Percentiles rank a stretch among this genome's conserved stretches.
Evolutionary conservation across 306 rosid genomes (phyloP).

Genomic region (Trifolium dubium): DNA sequence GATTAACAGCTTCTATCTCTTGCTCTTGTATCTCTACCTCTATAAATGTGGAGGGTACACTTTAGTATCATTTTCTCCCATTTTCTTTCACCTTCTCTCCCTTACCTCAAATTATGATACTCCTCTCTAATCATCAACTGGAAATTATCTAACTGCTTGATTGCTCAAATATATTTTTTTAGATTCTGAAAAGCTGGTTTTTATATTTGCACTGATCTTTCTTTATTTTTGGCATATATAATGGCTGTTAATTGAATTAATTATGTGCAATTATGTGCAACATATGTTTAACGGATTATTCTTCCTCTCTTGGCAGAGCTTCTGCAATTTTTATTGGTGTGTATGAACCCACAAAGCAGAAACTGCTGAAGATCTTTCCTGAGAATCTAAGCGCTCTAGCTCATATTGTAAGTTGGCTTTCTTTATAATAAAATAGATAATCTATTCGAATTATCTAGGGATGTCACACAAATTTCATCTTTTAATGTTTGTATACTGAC

Average conservation of each 20-base stretch:
- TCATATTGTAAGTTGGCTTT: constrained; percentile 67
- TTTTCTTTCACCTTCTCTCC: no score
- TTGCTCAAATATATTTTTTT: background rate
- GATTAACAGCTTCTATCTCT: no score
- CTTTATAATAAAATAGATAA: background rate
- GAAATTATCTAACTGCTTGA: background rate
- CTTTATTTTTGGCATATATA: no score
- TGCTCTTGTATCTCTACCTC: no score
- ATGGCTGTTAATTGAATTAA: constrained; percentile 1
- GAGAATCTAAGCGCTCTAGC: constrained; percentile 75
- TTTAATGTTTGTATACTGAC: background rate
- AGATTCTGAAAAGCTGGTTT: background rate
- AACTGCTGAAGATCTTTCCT: constrained; percentile 62
- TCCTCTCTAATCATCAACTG: no score
- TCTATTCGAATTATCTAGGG: constrained; percentile 6
- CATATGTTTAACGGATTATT: constrained; percentile 35
- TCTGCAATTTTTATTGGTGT: constrained; percentile 84
- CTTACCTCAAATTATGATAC: no score
- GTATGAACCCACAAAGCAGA: constrained; percentile 80
- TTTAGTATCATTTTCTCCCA: no score
- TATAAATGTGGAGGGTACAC: no score
- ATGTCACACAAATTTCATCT: constrained; percentile 28
- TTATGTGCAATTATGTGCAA: background rate
- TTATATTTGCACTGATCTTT: background rate
- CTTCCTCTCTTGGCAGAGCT: constrained; percentile 57